Evolutionary conservation across 768 basidiomycete genomes (phyloP).

Genomic region (Neoboletus subvelutipes): DNA sequence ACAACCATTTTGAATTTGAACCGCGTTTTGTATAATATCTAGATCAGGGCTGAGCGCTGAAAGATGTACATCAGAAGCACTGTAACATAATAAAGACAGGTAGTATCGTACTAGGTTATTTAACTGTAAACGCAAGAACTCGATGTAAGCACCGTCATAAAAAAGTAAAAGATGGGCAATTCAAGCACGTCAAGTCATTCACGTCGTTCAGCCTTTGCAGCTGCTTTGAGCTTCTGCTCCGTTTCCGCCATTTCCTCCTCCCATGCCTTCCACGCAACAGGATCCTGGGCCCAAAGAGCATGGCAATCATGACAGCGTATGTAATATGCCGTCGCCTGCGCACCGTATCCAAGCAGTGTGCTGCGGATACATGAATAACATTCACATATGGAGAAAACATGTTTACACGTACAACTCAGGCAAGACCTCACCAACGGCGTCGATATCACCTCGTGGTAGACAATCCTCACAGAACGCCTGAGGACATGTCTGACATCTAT

Average conservation of each 20-base stretch:
- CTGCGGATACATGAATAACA: conserved; percentile 30
- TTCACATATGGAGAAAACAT: not conserved
- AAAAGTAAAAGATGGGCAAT: not conserved
- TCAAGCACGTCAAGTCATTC: not conserved
- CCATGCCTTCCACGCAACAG: conserved; percentile 43
- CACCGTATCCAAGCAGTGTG: conserved; percentile 39
- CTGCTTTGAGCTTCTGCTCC: conserved; percentile 33
- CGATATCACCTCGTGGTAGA: conserved; percentile 48
- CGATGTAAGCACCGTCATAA: not conserved
- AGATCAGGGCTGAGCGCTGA: too few species aligned
- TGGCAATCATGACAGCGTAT: conserved; percentile 54
- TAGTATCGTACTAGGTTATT: not conserved
- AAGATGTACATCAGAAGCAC: not conserved
- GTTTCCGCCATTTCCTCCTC: conserved; percentile 41
- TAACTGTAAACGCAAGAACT: not conserved
- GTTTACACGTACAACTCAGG: conserved; percentile 54
- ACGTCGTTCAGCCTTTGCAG: not conserved
- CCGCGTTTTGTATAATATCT: not conserved
- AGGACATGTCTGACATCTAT: conserved; percentile 59
- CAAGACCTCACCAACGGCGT: conserved; percentile 51
- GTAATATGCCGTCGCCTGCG: conserved; percentile 40
- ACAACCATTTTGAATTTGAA: conserved; percentile 53
- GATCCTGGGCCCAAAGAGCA: conserved; percentile 35
- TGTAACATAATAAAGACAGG: not conserved
- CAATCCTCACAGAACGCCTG: conserved; percentile 64